Base-by-base conservation (phyloP, 2,329 filamentous ascomycete genomes). In the Colletotrichum filicis region DNA sequence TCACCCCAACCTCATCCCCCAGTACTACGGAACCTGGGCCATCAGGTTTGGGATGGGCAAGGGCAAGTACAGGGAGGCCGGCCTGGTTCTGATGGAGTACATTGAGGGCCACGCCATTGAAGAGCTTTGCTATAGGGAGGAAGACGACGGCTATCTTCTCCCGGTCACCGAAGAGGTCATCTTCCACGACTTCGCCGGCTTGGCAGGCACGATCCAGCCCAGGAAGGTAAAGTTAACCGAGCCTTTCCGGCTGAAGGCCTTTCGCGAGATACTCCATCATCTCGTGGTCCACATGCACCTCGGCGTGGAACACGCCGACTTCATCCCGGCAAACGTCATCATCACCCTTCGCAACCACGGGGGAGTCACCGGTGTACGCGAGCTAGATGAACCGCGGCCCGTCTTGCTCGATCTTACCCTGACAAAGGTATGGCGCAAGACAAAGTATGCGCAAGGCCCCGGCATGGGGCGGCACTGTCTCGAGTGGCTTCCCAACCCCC, bases 21-120 rank as follows among this genome's bases (percentile, higher is more conserved):
- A 69, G 26, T 69, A 57, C 52, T 69, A 64, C 28, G 66, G 59
- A 14, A 49, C 8, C 0, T 58, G 52, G 26, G 59, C 52, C 9
- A 24, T n/a, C 12, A 56, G 24, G 8, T 32, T 63, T 14, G 2
- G 11, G 4, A 12, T 63, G 4, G 59, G 66, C 59, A 19, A 49
- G 0, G 16, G 37, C 4, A 14, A 14, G 1, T 0, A n/a, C 14
- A 37, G 24, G 7, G 57, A 52, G 4, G 49, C 42, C 6, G 60
- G 49, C 1, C 7, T 64, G n/a, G 22, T 69, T 24, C 24, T 69
- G 1, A 58, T 42, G 37, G 52, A 69, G 19, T 58, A 64, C 59
- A 32, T 64, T 11, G n/a, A 26, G 1, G 59, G 59, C 1, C 7
- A 11, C 7, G 46, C 59, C 14, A 32, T 68, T 1, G 52, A n/a